Evolutionary conservation across 768 basidiomycete genomes (phyloP).

Genomic region (Tubosaeta sp.): DNA sequence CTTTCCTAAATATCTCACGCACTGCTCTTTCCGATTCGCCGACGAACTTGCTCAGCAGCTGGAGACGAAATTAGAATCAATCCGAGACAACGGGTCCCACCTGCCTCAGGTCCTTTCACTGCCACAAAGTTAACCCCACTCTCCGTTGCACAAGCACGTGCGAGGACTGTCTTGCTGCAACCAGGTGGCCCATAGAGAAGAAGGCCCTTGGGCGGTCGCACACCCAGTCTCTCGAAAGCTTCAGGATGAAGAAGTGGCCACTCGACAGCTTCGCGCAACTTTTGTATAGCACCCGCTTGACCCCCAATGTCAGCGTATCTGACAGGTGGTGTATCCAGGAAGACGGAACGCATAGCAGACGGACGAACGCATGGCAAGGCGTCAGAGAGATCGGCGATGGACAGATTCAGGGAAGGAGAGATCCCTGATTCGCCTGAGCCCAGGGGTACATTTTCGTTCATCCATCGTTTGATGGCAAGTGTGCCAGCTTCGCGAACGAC

Average conservation of each 20-base stretch:
- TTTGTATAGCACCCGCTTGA: conserved; percentile 74
- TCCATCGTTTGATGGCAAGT: conserved; percentile 81
- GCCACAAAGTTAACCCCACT: conserved; percentile 95
- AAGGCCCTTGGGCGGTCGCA: conserved; percentile 84
- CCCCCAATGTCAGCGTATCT: conserved; percentile 90
- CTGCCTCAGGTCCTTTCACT: conserved; percentile 94
- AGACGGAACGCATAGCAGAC: conserved; percentile 91
- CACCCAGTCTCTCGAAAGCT: conserved; percentile 82
- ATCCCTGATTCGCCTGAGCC: conserved; percentile 5
- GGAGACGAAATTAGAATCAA: conserved; percentile 6
- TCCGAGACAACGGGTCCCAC: conserved; percentile 12
- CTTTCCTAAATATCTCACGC: conserved; percentile 93
- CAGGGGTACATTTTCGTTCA: conserved; percentile 28
- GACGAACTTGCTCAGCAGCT: conserved; percentile 95
- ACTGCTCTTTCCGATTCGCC: conserved; percentile 96
- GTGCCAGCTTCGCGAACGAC: conserved; percentile 93
- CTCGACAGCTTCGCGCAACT: conserved; percentile 86
- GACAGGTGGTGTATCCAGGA: conserved; percentile 80
- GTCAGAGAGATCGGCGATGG: conserved; percentile 57
- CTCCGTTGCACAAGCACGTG: conserved; percentile 88
- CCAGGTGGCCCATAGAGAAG: conserved; percentile 94
- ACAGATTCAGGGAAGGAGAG: conserved; percentile 38
- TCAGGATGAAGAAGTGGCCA: conserved; percentile 91
- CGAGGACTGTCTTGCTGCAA: conserved; percentile 94
- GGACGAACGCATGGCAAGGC: conserved; percentile 81